Base-by-base conservation (phyloP, 257 asterid genomes). In the Mitragyna speciosa region DNA sequence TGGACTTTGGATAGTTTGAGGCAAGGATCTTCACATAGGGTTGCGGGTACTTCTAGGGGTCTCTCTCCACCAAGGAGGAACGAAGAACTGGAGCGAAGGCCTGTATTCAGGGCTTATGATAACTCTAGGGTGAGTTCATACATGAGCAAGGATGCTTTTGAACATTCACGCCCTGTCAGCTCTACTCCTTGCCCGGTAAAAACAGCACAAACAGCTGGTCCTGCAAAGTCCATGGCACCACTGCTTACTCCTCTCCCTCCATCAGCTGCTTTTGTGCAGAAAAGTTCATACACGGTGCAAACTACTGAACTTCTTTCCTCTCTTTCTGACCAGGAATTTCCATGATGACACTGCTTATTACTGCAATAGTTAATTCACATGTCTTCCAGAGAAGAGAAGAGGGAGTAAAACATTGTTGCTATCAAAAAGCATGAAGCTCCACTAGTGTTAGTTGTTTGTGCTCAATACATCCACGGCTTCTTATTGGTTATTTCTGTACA, bases 1-100 rank as follows among this genome's bases (percentile, higher is more conserved):
- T 92, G 96, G 99, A 90, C 94, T 16, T 84, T 90, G 83, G 97
- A 92, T 30, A 86, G 87, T 65, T 86, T 95, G 80, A 85, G 97
- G 88, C 89, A 83, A 83, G 89, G 93, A 88, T 91, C 97, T 19
- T 93, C 96, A 4, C 95, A 87, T 77, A 91, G 87, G 47, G 81
- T 84, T 81, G 75, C 82, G 66, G 70, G 79, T 70, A 48, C 90
- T 79, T 84, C 91, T 76, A 85, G 96, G 82, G 93, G 86, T 78
- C 72, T 79, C 70, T 74, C 90, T 76, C 89, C 94, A 61, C 87
- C 91, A 69, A 85, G 86, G 85, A 88, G 90, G 79, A 91, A 85
- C 79, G 99, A 89, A 82, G 88, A 83, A 28, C 69, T 69, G 24
- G 91, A 83, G 80, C 85, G 92, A 82, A 83, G 88, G 82, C 84